Evolutionary conservation across 2,329 filamentous ascomycete species (phyloP).

Genomic region (Ophiostoma fasciatum): DNA sequence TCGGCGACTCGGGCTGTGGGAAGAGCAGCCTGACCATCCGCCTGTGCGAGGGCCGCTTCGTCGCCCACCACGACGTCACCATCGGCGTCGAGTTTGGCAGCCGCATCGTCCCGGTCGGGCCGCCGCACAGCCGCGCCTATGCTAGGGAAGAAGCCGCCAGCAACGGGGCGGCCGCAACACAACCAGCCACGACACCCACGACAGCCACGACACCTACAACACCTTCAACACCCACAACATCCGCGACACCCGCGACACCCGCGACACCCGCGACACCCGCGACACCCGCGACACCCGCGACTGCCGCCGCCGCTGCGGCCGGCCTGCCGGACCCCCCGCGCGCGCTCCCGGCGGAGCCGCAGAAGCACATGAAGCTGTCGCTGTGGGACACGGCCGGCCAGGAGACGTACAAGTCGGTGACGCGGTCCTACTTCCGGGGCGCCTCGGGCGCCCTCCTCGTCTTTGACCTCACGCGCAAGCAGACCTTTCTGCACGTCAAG

Average conservation of each 20-base stretch:
- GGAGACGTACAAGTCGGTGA: constrained; percentile 95
- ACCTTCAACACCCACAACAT: background rate
- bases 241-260: constrained; percentile 1
- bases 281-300: background rate
- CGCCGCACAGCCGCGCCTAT: constrained; percentile 45
- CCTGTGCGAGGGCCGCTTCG: constrained; percentile 92
- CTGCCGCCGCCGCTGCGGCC: constrained; percentile 10
- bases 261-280: background rate
- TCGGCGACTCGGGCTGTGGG: constrained; percentile 90
- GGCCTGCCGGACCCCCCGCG: constrained; percentile 38
- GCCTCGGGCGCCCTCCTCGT: constrained; percentile 61
- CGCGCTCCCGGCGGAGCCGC: constrained; percentile 19
- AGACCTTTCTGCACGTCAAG: constrained; percentile 77
- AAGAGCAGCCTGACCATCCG: constrained; percentile 91
- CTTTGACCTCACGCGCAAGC: constrained; percentile 78
- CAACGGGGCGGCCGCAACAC: constrained; percentile 12
- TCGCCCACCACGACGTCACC: constrained; percentile 87
- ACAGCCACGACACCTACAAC: background rate
- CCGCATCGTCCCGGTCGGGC: constrained; percentile 79
- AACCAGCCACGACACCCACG: background rate
- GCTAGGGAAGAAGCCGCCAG: constrained; percentile 10
- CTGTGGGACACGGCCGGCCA: constrained; percentile 95
- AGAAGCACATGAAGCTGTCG: constrained; percentile 81
- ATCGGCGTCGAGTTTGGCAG: constrained; percentile 95
- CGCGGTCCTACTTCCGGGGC: constrained; percentile 83